phyloP scores from a whole-genome alignment of 2,329 filamentous ascomycete species.

The Geosmithia flava region DNA sequence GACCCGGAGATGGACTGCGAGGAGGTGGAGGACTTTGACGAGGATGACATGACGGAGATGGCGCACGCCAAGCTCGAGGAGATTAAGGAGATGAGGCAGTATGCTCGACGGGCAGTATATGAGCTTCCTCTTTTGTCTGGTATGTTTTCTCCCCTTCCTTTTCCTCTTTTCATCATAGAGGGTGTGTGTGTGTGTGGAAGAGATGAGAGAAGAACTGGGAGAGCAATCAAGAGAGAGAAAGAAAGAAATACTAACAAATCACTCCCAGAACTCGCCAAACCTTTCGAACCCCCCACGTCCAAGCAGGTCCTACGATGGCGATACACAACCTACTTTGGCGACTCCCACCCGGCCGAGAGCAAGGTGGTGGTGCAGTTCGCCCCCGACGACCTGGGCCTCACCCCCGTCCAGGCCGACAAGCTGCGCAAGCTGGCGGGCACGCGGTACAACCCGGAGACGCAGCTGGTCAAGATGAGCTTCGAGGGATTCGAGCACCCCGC shows the following conservation, averaged over 20 bases:
- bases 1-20: slow-evolving; percentile 34
- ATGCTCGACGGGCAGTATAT: slow-evolving; percentile 80
- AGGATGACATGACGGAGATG: slow-evolving; percentile 73
- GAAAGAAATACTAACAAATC: neutral
- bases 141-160: slow-evolving; percentile 35
- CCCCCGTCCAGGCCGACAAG: slow-evolving; percentile 58
- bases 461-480: slow-evolving; percentile 78
- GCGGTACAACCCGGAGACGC: slow-evolving; percentile 76
- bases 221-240: neutral
- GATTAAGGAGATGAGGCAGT: slow-evolving; percentile 78
- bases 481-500: slow-evolving; percentile 81
- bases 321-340: slow-evolving; percentile 94
- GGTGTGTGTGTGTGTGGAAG: neutral
- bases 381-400: slow-evolving; percentile 59
- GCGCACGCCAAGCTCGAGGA: slow-evolving; percentile 82
- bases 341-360: slow-evolving; percentile 77
- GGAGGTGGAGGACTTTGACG: slow-evolving; percentile 53
- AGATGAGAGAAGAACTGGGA: neutral
- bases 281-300: slow-evolving; percentile 59
- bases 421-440: slow-evolving; percentile 76
- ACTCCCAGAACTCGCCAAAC: slow-evolving; percentile 61
- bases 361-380: slow-evolving; percentile 93
- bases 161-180: neutral
- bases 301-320: slow-evolving; percentile 77
- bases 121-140: slow-evolving; percentile 86